Conservation (phyloP, 2,329 filamentous ascomycete genomes). For the Pseudocercospora fuligena region DNA sequence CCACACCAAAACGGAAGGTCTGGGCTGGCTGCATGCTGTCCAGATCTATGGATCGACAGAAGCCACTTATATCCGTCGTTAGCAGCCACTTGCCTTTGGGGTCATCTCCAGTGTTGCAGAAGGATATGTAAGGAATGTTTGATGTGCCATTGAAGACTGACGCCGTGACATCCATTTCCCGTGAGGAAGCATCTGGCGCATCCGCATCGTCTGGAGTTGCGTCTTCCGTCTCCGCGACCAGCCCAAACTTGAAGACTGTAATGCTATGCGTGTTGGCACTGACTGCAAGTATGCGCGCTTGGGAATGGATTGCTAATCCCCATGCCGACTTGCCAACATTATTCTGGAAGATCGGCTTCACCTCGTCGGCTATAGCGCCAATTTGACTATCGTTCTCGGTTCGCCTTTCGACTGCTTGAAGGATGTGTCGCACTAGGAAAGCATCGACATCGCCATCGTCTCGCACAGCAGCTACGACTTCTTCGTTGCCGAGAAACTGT, state of each 20-base stretch:
- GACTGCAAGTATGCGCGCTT: slow-evolving; percentile 83
- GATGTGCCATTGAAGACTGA: slow-evolving; percentile 38
- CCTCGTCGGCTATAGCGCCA: slow-evolving; percentile 47
- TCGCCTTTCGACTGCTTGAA: slow-evolving; percentile 40
- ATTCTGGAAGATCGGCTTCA: slow-evolving; percentile 69
- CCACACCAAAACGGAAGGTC: slow-evolving; percentile 33
- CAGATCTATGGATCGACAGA: slow-evolving; percentile 39
- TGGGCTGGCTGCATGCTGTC: slow-evolving; percentile 29
- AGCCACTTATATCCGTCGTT: slow-evolving; percentile 58
- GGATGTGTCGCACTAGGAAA: slow-evolving; percentile 45
- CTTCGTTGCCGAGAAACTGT: slow-evolving; percentile 51
- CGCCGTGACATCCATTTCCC: slow-evolving; percentile 35
- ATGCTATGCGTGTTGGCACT: slow-evolving; percentile 73
- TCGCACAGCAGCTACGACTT: slow-evolving; percentile 58
- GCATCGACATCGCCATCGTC: slow-evolving; percentile 61
- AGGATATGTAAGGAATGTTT: slow-evolving; percentile 64
- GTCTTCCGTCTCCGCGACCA: slow-evolving; percentile 19
- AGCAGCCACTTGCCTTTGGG: slow-evolving; percentile 61
- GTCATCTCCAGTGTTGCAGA: slow-evolving; percentile 63
- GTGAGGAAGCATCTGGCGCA: neutral
- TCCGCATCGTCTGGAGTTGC: slow-evolving; percentile 30
- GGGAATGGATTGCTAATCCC: slow-evolving; percentile 81
- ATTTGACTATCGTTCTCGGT: slow-evolving; percentile 37
- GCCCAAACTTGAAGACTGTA: slow-evolving; percentile 59
- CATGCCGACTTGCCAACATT: slow-evolving; percentile 82